Base-by-base conservation (phyloP, 306 rosid genomes). In the Glycyrrhiza uralensis region DNA sequence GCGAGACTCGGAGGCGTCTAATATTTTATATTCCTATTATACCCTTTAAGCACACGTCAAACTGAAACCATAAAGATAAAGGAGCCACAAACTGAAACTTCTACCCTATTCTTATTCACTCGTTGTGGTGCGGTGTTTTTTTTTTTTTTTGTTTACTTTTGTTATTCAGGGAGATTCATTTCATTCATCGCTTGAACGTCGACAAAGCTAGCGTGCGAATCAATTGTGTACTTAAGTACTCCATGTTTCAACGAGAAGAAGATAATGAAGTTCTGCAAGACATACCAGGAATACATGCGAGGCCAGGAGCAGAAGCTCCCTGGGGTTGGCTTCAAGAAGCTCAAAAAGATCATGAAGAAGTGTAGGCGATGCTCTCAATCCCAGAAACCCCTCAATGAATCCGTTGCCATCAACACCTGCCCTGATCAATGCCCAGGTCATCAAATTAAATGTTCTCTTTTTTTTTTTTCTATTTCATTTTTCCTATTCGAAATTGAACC, bases 181-280 rank as follows among this genome's bases (percentile, higher is more conserved):
- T n/a, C n/a, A n/a, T n/a, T n/a, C n/a, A n/a, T n/a, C n/a, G n/a
- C n/a, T n/a, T n/a, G n/a, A n/a, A n/a, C n/a, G n/a, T 0, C 32
- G 14, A 23, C 14, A 51, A 20, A 51, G 30, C 6, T 6, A 13
- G n/a, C n/a, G n/a, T n/a, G n/a, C n/a, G n/a, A n/a, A n/a, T n/a
- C n/a, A n/a, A n/a, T n/a, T n/a, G n/a, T n/a, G n/a, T n/a, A n/a
- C 38, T 0, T 3, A 0, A 0, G 2, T 44, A 2, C 14, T 22
- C 7, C 4, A 80, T 75, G 67, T 44, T 77, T 22, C 18, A 32
- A 11, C 46, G 44, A 57, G 60, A 83, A 59, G 26, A n/a, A n/a
- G n/a, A n/a, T n/a, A n/a, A 93, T 93, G 98, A 93, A 93, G 82
- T 94, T 94, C 80, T 91, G 97, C 85, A 93, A 93, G 79, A 86